phyloP scores from a whole-genome alignment of 495 filamentous ascomycete genomes.

The Bacidia gigantensis region DNA sequence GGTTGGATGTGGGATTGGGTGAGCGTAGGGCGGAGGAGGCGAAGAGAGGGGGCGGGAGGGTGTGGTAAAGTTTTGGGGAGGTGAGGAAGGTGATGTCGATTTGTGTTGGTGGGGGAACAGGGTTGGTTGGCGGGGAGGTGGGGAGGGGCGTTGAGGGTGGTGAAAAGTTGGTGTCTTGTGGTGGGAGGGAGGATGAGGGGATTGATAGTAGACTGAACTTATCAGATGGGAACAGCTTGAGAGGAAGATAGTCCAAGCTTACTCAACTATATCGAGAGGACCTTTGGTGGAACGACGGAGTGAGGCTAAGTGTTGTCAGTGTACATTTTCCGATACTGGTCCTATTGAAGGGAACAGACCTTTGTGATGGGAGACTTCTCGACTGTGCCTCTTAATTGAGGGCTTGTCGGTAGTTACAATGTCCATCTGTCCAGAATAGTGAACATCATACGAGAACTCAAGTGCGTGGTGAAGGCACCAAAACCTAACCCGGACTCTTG shows the following conservation, averaged over 20 bases:
- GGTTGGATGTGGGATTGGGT: constrained; percentile 3
- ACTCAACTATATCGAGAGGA: constrained; percentile 39
- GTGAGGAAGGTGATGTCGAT: constrained; percentile 74
- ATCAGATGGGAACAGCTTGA: constrained; percentile 10
- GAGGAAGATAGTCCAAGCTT: constrained; percentile 11
- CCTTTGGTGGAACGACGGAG: constrained; percentile 39
- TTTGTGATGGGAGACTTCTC: constrained; percentile 13
- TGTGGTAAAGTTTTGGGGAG: constrained; percentile 67
- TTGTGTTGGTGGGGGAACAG: constrained; percentile 15
- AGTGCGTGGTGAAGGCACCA: no score
- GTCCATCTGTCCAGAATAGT: no score
- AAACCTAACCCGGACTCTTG: no score
- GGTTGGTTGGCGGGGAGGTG: constrained; percentile 15
- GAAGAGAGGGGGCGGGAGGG: constrained; percentile 61
- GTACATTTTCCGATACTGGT: background rate
- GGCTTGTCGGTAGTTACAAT: background rate
- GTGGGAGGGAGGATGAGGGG: background rate
- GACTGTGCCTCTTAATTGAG: constrained; percentile 9
- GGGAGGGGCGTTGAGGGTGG: constrained; percentile 7
- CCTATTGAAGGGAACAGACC: no score
- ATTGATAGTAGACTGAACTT: constrained; percentile 16
- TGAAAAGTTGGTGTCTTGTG: constrained; percentile 1
- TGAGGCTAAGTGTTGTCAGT: constrained; percentile 17
- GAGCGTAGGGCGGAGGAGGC: no score
- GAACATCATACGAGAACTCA: no score